Conservation (phyloP, 2,329 filamentous ascomycete genomes). For the Aureobasidium zeae region DNA sequence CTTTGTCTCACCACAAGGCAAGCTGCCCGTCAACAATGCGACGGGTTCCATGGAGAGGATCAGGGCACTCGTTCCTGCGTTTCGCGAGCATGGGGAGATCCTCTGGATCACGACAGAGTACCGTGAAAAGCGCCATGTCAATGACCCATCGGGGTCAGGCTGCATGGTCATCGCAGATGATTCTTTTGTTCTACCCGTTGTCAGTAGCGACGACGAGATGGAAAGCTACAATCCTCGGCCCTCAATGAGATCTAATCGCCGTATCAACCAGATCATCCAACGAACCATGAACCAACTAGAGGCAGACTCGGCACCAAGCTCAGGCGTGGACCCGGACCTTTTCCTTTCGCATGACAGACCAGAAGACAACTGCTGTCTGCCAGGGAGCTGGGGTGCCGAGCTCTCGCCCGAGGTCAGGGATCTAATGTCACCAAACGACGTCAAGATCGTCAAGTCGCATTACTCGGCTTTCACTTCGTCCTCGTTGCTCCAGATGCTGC, state of each 20-base stretch:
- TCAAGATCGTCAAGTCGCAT: conserved; percentile 57
- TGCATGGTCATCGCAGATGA: conserved; percentile 13
- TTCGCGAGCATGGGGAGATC: conserved; percentile 63
- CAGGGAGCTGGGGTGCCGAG: conserved; percentile 38
- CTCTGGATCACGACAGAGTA: conserved; percentile 80
- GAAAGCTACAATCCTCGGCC: not conserved
- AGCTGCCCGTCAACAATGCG: conserved; percentile 53
- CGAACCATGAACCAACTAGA: conserved; percentile 7
- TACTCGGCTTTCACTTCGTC: conserved; percentile 83
- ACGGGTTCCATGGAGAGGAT: conserved; percentile 61
- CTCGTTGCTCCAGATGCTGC: conserved; percentile 62
- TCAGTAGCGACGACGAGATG: conserved; percentile 10
- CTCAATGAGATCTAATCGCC: conserved; percentile 1
- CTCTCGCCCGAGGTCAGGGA: conserved; percentile 42
- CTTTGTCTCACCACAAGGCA: conserved; percentile 61
- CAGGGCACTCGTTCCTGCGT: conserved; percentile 56
- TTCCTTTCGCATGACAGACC: conserved; percentile 34
- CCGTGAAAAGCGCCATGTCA: conserved; percentile 23
- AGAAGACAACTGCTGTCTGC: conserved; percentile 35
- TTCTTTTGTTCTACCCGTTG: not conserved
- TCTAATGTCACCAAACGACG: conserved; percentile 45
- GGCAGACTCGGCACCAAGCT: not conserved
- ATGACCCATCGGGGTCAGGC: conserved; percentile 10
- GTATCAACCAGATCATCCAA: conserved; percentile 17
- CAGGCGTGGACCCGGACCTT: conserved; percentile 35